Evolutionary conservation across 371 early-diverging fungal species (phyloP), one percentile per base, ranked within the genome.

Genomic region (Mucor plumbeus): DNA sequence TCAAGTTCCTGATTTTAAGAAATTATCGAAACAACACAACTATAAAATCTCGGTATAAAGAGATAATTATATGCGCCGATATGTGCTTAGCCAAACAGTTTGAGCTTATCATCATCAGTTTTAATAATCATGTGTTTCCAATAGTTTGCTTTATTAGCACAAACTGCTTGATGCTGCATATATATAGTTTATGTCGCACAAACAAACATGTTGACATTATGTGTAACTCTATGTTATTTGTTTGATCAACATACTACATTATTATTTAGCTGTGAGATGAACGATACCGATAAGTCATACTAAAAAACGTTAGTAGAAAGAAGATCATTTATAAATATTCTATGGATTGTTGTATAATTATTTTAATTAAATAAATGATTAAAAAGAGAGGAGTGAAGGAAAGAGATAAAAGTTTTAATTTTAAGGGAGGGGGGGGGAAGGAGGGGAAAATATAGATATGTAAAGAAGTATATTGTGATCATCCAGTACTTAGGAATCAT

Each of bases 191-290:
- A 26, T 53, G 53, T 53, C 1, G 26, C 19, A 53, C 53, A 53
- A 53, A 53, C 21, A 53, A 21, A 53, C 31, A 53, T 53, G 53
- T 53, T 53, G 53, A 53, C 53, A 53, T 53, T 53, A 53, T 26
- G 53, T 53, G 53, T 31, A 53, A 53, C 53, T 4, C 14, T 53
- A 2, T 31, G 47, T 26, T 53, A 14, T 53, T 53, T 53, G 53
- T 53, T 53, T 53, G 53, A 53, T 53, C 53, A 53, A 13, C 53
- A 53, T 53, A 31, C 53, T 53, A 26, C 53, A 53, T 53, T 21
- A 21, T 31, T 53, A 53, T 53, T 53, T 53, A 53, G 53, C 31
- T 26, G 26, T 26, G 53, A 53, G 53, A 31, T 53, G 31, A 53
- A 31, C 31, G 53, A 53, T 14, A 7, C 53, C 11, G 53, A 53